These are phyloP conservation scores for Plasmodium falciparum DNA, from an alignment of 169 alveolate genomes.

Conservation along the genomic window DNA sequence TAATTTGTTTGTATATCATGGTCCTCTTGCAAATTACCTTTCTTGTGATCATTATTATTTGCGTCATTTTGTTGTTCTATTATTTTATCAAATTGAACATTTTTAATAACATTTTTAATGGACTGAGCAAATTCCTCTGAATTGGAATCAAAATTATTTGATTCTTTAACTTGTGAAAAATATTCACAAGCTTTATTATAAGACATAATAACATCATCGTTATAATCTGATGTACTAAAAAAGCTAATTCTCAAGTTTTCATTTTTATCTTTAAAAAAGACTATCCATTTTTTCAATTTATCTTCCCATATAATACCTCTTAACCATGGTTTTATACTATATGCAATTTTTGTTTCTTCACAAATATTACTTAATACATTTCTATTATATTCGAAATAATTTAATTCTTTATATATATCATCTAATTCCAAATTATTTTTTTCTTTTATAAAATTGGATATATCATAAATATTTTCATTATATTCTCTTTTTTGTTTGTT, in stretches of 20 bases:
- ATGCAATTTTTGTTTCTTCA: slow-evolving; percentile 68
- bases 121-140: slow-evolving; percentile 44
- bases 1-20: background rate
- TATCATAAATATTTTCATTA: slow-evolving; percentile 14
- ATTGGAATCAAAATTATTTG: slow-evolving; percentile 65
- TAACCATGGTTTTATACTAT: slow-evolving; percentile 72
- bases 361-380: background rate
- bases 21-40: background rate
- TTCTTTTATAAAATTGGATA: slow-evolving; percentile 28
- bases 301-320: slow-evolving; percentile 74
- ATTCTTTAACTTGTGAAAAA: slow-evolving; percentile 57
- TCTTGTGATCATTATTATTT: background rate
- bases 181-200: slow-evolving; percentile 75
- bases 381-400: slow-evolving; percentile 11
- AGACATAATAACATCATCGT: slow-evolving; percentile 42
- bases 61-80: slow-evolving; percentile 2
- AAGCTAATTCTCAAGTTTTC: slow-evolving; percentile 64
- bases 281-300: slow-evolving; percentile 71
- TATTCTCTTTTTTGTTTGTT: slow-evolving; percentile 44
- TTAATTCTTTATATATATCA: slow-evolving; percentile 6
- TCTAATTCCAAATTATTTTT: slow-evolving; percentile 14
- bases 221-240: slow-evolving; percentile 63
- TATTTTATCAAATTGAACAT: slow-evolving; percentile 40
- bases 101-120: slow-evolving; percentile 37
- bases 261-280: slow-evolving; percentile 71